These are phyloP conservation scores for Hylodesmum podocarpum DNA, from an alignment of 306 rosid genomes.

Conservation along the genomic window DNA sequence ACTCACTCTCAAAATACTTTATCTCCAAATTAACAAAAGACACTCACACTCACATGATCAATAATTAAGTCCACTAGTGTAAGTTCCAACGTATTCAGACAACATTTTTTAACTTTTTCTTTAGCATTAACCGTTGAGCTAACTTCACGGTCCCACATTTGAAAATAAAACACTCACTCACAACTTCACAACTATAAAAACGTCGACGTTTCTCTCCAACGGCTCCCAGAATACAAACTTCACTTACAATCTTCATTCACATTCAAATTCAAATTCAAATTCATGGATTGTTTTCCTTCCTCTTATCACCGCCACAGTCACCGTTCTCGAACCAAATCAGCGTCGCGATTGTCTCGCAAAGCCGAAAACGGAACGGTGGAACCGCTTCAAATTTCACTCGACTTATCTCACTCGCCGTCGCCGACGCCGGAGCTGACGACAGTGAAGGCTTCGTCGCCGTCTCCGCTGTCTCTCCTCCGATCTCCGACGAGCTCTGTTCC, in stretches of 20 bases:
- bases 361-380: conserved; percentile 30
- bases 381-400: conserved; percentile 44
- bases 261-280: background rate
- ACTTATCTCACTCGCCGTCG: conserved; percentile 28
- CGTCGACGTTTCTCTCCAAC: conserved; percentile 28
- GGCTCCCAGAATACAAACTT: conserved; percentile 29
- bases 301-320: conserved; percentile 39
- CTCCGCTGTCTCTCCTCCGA: conserved; percentile 38
- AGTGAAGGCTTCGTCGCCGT: conserved; percentile 42
- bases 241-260: background rate
- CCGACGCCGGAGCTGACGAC: conserved; percentile 40
- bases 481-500: conserved; percentile 46
- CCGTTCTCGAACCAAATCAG: conserved; percentile 40
- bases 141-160: conserved; percentile 45
- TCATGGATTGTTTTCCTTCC: conserved; percentile 54
- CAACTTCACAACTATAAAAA: background rate
- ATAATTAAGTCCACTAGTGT: background rate
- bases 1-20: background rate
- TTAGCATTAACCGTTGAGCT: conserved; percentile 32
- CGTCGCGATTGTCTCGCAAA: conserved; percentile 43
- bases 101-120: background rate
- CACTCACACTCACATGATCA: background rate
- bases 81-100: background rate
- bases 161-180: no score
- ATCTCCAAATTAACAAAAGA: background rate